Conservation (phyloP, 2,329 filamentous ascomycete genomes). For the Colletotrichum sublineola region DNA sequence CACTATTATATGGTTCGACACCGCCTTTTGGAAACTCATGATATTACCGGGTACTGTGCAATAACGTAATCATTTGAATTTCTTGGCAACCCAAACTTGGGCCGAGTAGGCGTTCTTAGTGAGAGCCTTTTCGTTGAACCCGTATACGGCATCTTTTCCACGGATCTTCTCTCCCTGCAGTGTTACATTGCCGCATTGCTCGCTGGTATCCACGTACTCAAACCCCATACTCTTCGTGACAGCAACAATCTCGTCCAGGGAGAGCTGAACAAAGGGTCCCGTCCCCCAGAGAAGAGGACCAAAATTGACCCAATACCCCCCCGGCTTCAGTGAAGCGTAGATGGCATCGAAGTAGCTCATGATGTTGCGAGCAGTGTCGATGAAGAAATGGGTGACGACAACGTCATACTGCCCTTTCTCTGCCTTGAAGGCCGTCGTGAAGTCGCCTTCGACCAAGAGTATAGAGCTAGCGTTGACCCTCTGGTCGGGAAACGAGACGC, state of each 20-base stretch:
- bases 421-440: conserved; percentile 58
- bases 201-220: conserved; percentile 59
- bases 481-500: conserved; percentile 60
- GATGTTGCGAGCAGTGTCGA: conserved; percentile 70
- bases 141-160: conserved; percentile 64
- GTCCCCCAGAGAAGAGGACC: conserved; percentile 69
- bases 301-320: conserved; percentile 69
- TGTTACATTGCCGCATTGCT: conserved; percentile 57
- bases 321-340: conserved; percentile 58
- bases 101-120: conserved; percentile 67
- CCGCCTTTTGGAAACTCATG: not conserved
- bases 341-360: conserved; percentile 69
- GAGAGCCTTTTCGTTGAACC: conserved; percentile 63
- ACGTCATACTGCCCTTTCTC: conserved; percentile 57
- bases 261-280: conserved; percentile 66
- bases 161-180: conserved; percentile 58
- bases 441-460: conserved; percentile 68
- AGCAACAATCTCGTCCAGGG: conserved; percentile 64
- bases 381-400: conserved; percentile 70
- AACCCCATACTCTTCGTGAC: conserved; percentile 66
- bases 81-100: conserved; percentile 65
- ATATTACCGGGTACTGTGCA: not conserved
- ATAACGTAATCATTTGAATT: conserved; percentile 1
- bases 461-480: conserved; percentile 53
- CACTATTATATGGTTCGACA: not conserved